Base-by-base conservation (phyloP, 495 filamentous ascomycete genomes). In the Penicillium canescens region DNA sequence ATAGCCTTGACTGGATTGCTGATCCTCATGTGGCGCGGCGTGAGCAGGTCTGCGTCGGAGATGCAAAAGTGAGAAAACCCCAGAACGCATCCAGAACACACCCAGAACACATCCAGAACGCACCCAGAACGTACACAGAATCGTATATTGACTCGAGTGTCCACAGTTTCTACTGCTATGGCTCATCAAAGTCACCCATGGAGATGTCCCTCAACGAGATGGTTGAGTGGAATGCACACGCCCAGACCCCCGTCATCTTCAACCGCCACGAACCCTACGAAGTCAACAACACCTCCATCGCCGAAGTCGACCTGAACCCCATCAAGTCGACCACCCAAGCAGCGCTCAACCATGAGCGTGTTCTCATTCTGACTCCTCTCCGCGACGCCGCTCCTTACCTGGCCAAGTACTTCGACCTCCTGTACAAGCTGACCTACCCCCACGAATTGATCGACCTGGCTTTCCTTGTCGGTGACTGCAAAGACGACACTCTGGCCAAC, bases 381-480 rank as follows among this genome's bases (percentile, higher is more conserved):
- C 88, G 92, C 72, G 92, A 98, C 71, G 95, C 94, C 58, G 80
- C 90, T 13, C 77, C 73, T 33, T 90, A 88, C 72, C 78, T 98
- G 40, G 78, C 80, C 44, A 87, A 92, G 72, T 92, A 98, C 73
- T 98, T 98, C 67, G 91, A 98, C 67, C 86, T 98, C 14, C 78
- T 98, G 55, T 86, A 86, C 58, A 84, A 94, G 70, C 78, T 98
- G 57, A 89, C 89, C 3, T 98, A 98, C 70, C 95, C 94, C 38
- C 94, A 98, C 76, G 77, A 96, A 40, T 82, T 98, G 21, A 98
- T 98, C 65, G 94, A 98, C 66, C 82, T 98, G 44, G 94, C 82
- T 33, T 98, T 98, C 76, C 84, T 98, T 10, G 92, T 98, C 45
- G 86, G 92, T 52, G 95, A 98, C 70, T 89, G 86, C 38, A 85